Evolutionary conservation across 306 rosid species (phyloP).

Genomic region (Styphnolobium japonicum): DNA sequence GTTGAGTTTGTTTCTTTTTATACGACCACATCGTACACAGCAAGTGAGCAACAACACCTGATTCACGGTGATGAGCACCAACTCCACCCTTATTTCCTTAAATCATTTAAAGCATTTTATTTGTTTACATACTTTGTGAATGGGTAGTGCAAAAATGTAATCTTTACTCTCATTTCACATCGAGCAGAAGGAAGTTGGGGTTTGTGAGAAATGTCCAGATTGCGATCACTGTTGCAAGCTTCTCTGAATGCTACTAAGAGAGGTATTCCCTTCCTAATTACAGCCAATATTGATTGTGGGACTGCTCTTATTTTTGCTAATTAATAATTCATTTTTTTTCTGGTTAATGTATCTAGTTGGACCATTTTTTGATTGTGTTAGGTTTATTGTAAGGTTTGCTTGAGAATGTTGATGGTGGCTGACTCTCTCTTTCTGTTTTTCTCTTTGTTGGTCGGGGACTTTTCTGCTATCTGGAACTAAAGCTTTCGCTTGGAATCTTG

Average conservation of each 20-base stretch:
- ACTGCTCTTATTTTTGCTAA: background rate
- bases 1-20: no score
- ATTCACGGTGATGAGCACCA: no score
- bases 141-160: background rate
- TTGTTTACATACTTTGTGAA: background rate
- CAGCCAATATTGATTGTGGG: background rate
- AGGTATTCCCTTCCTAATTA: no score
- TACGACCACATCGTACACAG: no score
- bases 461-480: slow-evolving; percentile 13
- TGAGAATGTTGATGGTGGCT: background rate
- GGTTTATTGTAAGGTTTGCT: background rate
- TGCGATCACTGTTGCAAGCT: slow-evolving; percentile 67
- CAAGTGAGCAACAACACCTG: no score
- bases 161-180: background rate
- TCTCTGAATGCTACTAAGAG: slow-evolving; percentile 76
- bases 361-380: background rate
- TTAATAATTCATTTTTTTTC: background rate
- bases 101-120: no score
- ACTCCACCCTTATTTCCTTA: no score
- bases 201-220: slow-evolving; percentile 74
- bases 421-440: background rate
- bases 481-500: slow-evolving; percentile 70
- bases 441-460: background rate
- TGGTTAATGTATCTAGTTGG: no score
- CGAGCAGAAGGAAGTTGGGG: no score